Conservation (phyloP, 495 filamentous ascomycete species). For the Jackrogersella multiformis region DNA sequence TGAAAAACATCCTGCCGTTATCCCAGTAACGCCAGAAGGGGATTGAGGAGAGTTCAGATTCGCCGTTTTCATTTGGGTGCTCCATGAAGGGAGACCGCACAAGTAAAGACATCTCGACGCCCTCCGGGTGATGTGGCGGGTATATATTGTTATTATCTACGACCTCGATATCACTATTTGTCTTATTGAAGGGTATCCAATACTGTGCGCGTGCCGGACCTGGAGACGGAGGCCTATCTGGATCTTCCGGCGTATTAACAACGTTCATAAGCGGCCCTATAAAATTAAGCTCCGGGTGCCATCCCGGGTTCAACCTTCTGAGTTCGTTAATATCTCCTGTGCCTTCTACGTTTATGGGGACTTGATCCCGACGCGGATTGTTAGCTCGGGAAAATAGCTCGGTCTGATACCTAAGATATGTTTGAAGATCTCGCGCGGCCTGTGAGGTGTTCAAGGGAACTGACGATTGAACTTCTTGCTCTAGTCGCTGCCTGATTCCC, state of each 20-base stretch:
- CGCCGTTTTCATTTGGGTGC: conserved; percentile 7
- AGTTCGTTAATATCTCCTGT: neutral
- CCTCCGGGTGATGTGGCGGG: neutral
- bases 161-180: neutral
- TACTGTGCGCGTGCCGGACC: conserved; percentile 4
- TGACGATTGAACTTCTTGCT: too few relatives aligned
- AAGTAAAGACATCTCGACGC: neutral
- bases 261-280: conserved; percentile 3
- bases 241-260: neutral
- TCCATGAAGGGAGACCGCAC: conserved; percentile 5
- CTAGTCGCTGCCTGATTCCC: too few relatives aligned
- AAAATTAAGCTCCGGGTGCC: neutral
- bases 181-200: conserved; percentile 5
- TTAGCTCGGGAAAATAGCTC: neutral
- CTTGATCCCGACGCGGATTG: neutral
- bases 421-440: too few relatives aligned
- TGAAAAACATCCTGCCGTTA: neutral
- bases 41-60: conserved; percentile 1
- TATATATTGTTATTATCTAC: neutral
- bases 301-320: neutral
- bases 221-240: conserved; percentile 1
- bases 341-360: neutral
- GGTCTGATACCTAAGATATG: too few relatives aligned
- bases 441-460: too few relatives aligned
- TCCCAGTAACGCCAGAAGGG: conserved; percentile 1